Evolutionary conservation across 2,329 filamentous ascomycete genomes (phyloP).

Genomic region (Dothideomycetidae sp.): DNA sequence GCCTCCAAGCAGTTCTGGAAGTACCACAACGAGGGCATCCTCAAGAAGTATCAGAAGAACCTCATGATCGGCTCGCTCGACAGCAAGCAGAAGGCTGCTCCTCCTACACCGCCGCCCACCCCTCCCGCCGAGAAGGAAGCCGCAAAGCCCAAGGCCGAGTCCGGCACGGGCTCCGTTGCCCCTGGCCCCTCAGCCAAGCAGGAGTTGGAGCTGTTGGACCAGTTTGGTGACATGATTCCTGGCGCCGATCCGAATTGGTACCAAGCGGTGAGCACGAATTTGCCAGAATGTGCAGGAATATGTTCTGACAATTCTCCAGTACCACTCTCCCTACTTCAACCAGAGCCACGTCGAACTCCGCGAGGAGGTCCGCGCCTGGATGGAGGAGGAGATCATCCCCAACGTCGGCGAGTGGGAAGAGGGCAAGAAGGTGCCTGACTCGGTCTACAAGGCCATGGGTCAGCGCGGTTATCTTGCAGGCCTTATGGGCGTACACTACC

Average conservation of each 20-base stretch:
- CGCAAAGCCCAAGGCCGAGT: slow-evolving; percentile 45
- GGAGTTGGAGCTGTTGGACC: slow-evolving; percentile 61
- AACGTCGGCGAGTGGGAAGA: slow-evolving; percentile 95
- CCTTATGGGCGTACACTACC: slow-evolving; percentile 72
- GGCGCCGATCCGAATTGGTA: slow-evolving; percentile 93
- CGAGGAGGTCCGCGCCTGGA: slow-evolving; percentile 81
- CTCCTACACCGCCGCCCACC: slow-evolving; percentile 37
- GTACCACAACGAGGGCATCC: slow-evolving; percentile 70
- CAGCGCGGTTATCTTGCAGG: slow-evolving; percentile 87
- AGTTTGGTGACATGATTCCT: slow-evolving; percentile 74
- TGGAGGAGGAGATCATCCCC: slow-evolving; percentile 78
- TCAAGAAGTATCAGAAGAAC: slow-evolving; percentile 68
- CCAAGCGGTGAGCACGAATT: slow-evolving; percentile 64
- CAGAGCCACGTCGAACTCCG: slow-evolving; percentile 84
- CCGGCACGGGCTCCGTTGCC: slow-evolving; percentile 34
- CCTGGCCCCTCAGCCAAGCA: slow-evolving; percentile 32
- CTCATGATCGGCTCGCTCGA: slow-evolving; percentile 79
- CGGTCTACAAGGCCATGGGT: slow-evolving; percentile 92
- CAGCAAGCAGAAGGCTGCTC: slow-evolving; percentile 53
- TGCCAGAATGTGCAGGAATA: too few relatives aligned
- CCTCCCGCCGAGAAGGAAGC: slow-evolving; percentile 33
- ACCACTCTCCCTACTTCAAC: slow-evolving; percentile 94
- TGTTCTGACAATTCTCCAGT: slow-evolving; percentile 38
- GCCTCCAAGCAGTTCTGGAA: slow-evolving; percentile 51
- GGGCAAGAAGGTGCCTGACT: slow-evolving; percentile 72